These are phyloP conservation scores for Isabelozyma pseudorhagii DNA, from an alignment of 805 yeast genomes.

Conservation along the genomic window DNA sequence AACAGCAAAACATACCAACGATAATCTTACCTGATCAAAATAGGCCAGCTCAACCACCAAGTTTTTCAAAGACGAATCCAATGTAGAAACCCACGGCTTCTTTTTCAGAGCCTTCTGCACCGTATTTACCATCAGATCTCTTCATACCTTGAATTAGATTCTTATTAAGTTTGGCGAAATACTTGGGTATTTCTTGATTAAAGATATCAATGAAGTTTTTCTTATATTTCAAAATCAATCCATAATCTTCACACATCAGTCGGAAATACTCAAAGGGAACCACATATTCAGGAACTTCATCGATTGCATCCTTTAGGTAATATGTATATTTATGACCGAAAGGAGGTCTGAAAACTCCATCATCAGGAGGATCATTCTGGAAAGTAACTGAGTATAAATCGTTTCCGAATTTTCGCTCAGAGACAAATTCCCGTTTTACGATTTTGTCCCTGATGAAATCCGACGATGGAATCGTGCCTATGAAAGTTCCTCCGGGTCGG, in stretches of 20 bases:
- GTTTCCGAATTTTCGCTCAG: slow-evolving; percentile 75
- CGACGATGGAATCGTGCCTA: slow-evolving; percentile 93
- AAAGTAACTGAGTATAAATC: slow-evolving; percentile 77
- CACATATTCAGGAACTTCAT: slow-evolving; percentile 93
- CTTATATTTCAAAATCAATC: slow-evolving; percentile 66
- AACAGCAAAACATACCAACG: too few relatives aligned
- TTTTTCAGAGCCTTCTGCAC: slow-evolving; percentile 84
- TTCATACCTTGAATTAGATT: slow-evolving; percentile 65
- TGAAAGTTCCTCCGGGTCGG: slow-evolving; percentile 78
- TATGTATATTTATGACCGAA: slow-evolving; percentile 84
- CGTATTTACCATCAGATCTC: slow-evolving; percentile 75
- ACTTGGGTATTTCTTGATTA: slow-evolving; percentile 70
- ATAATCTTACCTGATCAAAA: too few relatives aligned
- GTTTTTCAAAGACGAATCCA: slow-evolving; percentile 77
- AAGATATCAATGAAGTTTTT: slow-evolving; percentile 81
- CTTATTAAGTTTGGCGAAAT: slow-evolving; percentile 56
- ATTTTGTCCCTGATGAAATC: slow-evolving; percentile 75
- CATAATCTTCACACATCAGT: slow-evolving; percentile 79
- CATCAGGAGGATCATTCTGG: slow-evolving; percentile 72
- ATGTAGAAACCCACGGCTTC: slow-evolving; percentile 88
- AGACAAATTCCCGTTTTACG: slow-evolving; percentile 43
- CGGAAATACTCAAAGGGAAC: slow-evolving; percentile 91
- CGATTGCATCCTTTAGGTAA: slow-evolving; percentile 88
- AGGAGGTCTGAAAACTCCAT: slow-evolving; percentile 69
- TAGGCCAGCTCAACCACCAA: slow-evolving; percentile 15